phyloP scores from a whole-genome alignment of 2,329 filamentous ascomycete genomes.

The Colletotrichum sp. region DNA sequence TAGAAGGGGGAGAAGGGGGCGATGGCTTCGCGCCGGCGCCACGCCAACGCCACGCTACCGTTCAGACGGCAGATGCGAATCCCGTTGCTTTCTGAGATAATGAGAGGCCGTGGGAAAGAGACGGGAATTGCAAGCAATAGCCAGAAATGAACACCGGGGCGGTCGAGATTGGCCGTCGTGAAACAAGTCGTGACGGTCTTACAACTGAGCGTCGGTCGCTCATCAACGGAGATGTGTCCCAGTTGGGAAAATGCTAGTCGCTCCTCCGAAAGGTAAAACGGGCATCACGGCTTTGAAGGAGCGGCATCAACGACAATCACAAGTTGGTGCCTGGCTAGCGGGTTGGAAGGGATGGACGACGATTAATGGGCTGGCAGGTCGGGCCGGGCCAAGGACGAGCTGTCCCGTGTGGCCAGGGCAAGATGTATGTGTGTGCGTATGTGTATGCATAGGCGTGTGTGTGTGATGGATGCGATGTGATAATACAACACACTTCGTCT shows the following conservation, averaged over 20 bases:
- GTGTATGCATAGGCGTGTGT: not conserved
- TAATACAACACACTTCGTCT: not conserved
- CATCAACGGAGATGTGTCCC: conserved; percentile 13
- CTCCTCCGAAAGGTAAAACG: conserved; percentile 13
- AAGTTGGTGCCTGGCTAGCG: not conserved
- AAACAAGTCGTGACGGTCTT: conserved; percentile 1
- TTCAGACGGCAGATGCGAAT: not conserved
- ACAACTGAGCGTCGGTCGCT: not conserved
- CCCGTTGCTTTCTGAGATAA: not conserved
- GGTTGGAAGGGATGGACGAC: not conserved
- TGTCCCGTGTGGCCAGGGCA: not conserved
- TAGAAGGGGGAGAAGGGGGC: not conserved
- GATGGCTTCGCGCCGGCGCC: not conserved
- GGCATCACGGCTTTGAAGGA: not conserved
- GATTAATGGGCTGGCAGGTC: not conserved
- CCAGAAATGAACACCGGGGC: not conserved
- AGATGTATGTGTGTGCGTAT: not conserved
- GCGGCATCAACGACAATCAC: not conserved
- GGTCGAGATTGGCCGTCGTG: conserved; percentile 2
- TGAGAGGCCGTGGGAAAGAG: not conserved
- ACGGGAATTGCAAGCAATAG: not conserved
- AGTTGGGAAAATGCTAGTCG: conserved; percentile 7
- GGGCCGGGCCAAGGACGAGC: not conserved
- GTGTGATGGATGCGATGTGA: not conserved
- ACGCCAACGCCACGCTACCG: not conserved